These are phyloP conservation scores for Aureobasidium subglaciale DNA, from an alignment of 2,329 filamentous ascomycete species.

Conservation along the genomic window DNA sequence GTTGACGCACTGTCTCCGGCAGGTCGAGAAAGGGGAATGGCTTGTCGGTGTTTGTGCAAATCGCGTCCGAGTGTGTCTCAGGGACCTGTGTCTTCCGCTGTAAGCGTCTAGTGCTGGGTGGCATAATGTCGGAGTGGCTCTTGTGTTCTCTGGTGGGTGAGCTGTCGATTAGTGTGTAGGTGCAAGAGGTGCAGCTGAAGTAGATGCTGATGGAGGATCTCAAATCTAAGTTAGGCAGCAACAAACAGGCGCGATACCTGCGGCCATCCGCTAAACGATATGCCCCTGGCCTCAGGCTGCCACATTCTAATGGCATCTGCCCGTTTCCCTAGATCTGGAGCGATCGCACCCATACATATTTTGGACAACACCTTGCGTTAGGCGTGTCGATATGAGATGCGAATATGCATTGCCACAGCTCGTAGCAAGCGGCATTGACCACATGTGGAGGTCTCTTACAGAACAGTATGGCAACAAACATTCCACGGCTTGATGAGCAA, in stretches of 20 bases:
- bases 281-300: too few species aligned
- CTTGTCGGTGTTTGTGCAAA: neutral
- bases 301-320: too few species aligned
- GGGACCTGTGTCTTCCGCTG: neutral
- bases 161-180: neutral
- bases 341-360: too few species aligned
- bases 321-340: too few species aligned
- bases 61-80: neutral
- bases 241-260: too few species aligned
- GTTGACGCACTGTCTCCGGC: constrained; percentile 2
- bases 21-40: constrained; percentile 4
- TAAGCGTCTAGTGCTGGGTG: neutral
- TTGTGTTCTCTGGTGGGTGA: too few species aligned
- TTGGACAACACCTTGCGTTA: too few species aligned
- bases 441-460: neutral
- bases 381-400: too few species aligned
- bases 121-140: neutral
- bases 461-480: neutral
- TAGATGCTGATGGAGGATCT: neutral
- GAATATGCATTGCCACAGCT: too few species aligned
- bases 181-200: neutral
- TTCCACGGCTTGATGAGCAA: neutral
- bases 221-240: too few species aligned
- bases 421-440: too few species aligned
- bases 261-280: too few species aligned